These are phyloP conservation scores for Albugo candida DNA, from an alignment of 352 stramenopile genomes.

Conservation along the genomic window DNA sequence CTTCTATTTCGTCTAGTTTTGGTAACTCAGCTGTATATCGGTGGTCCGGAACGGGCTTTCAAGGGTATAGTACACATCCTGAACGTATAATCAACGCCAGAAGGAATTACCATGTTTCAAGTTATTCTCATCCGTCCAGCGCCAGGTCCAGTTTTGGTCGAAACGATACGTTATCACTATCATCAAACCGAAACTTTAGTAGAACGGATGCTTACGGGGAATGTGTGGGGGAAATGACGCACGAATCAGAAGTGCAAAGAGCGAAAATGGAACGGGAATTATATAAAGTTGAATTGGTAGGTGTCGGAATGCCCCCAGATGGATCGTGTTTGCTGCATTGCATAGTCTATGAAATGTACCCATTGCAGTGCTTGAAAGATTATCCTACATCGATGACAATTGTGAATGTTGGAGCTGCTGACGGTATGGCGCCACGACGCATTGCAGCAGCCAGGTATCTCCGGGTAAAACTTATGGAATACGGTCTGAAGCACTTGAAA, in stretches of 20 bases:
- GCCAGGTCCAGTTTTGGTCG: neutral
- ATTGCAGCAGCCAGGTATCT: slow-evolving; percentile 43
- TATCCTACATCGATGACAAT: slow-evolving; percentile 56
- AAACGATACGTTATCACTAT: neutral
- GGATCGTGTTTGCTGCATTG: slow-evolving; percentile 68
- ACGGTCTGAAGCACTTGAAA: slow-evolving; percentile 42
- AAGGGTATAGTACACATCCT: slow-evolving; percentile 17
- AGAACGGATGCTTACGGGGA: neutral
- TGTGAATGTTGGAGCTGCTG: slow-evolving; percentile 59
- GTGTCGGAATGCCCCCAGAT: slow-evolving; percentile 64
- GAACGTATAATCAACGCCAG: neutral
- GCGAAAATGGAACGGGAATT: slow-evolving; percentile 62
- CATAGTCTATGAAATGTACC: slow-evolving; percentile 74
- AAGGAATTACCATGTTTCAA: neutral
- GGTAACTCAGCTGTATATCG: slow-evolving; percentile 38
- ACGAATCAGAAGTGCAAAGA: slow-evolving; percentile 48
- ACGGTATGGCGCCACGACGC: slow-evolving; percentile 51
- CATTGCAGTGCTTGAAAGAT: slow-evolving; percentile 45
- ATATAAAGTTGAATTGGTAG: slow-evolving; percentile 30
- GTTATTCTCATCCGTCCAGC: neutral
- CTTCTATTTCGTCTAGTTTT: slow-evolving; percentile 23
- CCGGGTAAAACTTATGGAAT: slow-evolving; percentile 49
- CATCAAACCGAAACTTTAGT: neutral
- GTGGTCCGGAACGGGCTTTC: slow-evolving; percentile 64
- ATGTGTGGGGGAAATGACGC: slow-evolving; percentile 24